These are phyloP conservation scores for Russula sp. DNA, from an alignment of 768 basidiomycete genomes.

Conservation along the genomic window DNA sequence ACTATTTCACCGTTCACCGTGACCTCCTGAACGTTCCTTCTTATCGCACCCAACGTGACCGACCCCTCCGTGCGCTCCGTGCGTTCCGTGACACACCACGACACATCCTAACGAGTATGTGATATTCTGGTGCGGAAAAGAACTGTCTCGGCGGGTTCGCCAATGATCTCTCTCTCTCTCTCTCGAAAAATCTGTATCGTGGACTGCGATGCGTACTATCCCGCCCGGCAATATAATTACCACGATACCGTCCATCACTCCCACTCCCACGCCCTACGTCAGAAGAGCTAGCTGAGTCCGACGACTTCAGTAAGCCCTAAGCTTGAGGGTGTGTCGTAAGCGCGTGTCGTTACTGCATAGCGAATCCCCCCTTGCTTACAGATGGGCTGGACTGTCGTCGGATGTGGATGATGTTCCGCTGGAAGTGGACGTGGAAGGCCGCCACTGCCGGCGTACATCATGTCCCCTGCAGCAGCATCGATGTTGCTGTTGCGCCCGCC, in stretches of 20 bases:
- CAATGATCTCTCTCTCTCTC: constrained; percentile 16
- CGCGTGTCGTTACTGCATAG: constrained; percentile 1
- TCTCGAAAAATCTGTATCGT: neutral
- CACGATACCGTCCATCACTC: neutral
- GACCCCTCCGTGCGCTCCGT: neutral
- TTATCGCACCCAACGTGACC: constrained; percentile 8
- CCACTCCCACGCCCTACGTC: neutral
- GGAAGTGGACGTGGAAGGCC: constrained; percentile 2
- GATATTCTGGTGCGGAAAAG: constrained; percentile 16
- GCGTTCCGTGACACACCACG: neutral
- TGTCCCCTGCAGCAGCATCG: constrained; percentile 15
- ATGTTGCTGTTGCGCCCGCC: constrained; percentile 11
- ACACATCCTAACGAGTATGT: constrained; percentile 10
- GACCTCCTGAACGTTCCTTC: neutral
- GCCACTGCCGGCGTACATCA: neutral
- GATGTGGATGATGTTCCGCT: constrained; percentile 5
- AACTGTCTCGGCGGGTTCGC: constrained; percentile 6
- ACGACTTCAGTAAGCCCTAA: constrained; percentile 6
- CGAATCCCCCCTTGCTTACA: constrained; percentile 10
- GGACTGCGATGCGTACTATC: constrained; percentile 4
- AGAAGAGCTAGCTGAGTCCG: neutral
- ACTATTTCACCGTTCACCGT: neutral
- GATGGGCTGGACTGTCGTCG: constrained; percentile 7
- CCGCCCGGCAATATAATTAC: neutral
- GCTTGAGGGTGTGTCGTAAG: constrained; percentile 16